Percentiles rank a stretch among this genome's conserved stretches.
phyloP scores from a whole-genome alignment of 768 basidiomycete genomes.

The Tylopilus sp. region DNA sequence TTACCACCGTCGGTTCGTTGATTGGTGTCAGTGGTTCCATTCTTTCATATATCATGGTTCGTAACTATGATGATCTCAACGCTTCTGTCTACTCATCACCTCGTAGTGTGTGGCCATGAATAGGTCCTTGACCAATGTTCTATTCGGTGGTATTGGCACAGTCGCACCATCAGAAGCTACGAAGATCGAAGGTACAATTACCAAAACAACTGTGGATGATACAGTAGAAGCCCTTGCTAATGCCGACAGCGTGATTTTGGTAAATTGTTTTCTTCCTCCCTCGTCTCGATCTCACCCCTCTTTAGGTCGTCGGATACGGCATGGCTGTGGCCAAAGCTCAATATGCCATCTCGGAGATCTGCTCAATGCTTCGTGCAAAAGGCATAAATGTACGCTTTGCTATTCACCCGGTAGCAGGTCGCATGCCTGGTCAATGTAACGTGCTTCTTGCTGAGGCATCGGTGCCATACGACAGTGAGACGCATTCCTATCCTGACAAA shows the following conservation, averaged over 20 bases:
- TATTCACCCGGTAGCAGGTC: slow-evolving; percentile 87
- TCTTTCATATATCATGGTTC: slow-evolving; percentile 88
- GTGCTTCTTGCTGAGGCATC: slow-evolving; percentile 89
- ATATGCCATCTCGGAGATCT: slow-evolving; percentile 74
- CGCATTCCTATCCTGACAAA: neutral
- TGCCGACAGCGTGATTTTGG: slow-evolving; percentile 81
- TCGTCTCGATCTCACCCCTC: slow-evolving; percentile 5
- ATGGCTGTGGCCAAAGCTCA: slow-evolving; percentile 94
- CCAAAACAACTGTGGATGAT: slow-evolving; percentile 76
- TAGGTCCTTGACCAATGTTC: slow-evolving; percentile 76
- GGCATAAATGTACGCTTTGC: slow-evolving; percentile 82
- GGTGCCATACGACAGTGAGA: slow-evolving; percentile 83
- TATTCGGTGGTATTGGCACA: slow-evolving; percentile 81
- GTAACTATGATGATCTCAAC: slow-evolving; percentile 13
- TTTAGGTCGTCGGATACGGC: slow-evolving; percentile 78
- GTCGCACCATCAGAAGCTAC: slow-evolving; percentile 52
- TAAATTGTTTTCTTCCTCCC: slow-evolving; percentile 22
- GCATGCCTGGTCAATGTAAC: slow-evolving; percentile 93
- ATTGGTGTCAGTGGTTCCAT: slow-evolving; percentile 92
- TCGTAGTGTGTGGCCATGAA: slow-evolving; percentile 89
- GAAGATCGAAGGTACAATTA: slow-evolving; percentile 82
- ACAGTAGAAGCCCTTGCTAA: slow-evolving; percentile 74
- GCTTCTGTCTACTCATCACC: slow-evolving; percentile 4
- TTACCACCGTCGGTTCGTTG: slow-evolving; percentile 80
- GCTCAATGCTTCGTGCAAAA: slow-evolving; percentile 64